Evolutionary conservation across 2,329 filamentous ascomycete species (phyloP), one percentile per base, ranked within the genome.

Genomic region (Colletotrichum theobromicola): DNA sequence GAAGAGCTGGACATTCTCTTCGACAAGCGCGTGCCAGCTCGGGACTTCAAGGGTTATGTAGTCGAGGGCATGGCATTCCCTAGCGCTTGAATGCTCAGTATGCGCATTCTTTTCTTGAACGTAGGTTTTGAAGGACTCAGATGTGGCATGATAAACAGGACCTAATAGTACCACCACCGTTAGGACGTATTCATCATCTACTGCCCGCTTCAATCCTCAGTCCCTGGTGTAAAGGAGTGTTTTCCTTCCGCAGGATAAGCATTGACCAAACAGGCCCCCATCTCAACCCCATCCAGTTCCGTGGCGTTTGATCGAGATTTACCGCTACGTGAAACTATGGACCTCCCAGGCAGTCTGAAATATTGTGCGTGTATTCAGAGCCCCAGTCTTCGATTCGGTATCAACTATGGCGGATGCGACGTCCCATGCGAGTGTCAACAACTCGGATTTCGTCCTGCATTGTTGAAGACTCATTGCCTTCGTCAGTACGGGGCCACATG

Each of bases 11-110:
- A 80, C 70, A 72, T 84, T 8, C 73, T 84, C 1, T 84, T 84
- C 50, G 81, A 83, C 21, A 77, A 77, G 57, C 75, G 77, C 28
- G 78, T 83, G 2, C 55, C 78, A 1, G 82, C 83, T 1, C 76
- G 82, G 4, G 76, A 77, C 37, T 80, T 80, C 66, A 63, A 90
- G 77, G 93, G 91, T 6, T 76, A 75, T 21, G 26, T 66, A 26
- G 42, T 75, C 4, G 68, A 72, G 10, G 24, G 46, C 8, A 37
- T 63, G 12, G 15, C 57, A n/a, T 35, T 37, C n/a, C 24, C 50
- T 67, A 30, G 24, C 24, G 34, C 32, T 21, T 63, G 37, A 37
- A 60, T n/a, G 10, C 26, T 60, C 18, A 15, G 28, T 30, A 24
- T 26, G 21, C 21, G 21, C 18, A 26, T 15, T 26, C 4, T 28